Conservation (phyloP, 2,329 filamentous ascomycete genomes). For the Purpureocillium lavendulum region DNA sequence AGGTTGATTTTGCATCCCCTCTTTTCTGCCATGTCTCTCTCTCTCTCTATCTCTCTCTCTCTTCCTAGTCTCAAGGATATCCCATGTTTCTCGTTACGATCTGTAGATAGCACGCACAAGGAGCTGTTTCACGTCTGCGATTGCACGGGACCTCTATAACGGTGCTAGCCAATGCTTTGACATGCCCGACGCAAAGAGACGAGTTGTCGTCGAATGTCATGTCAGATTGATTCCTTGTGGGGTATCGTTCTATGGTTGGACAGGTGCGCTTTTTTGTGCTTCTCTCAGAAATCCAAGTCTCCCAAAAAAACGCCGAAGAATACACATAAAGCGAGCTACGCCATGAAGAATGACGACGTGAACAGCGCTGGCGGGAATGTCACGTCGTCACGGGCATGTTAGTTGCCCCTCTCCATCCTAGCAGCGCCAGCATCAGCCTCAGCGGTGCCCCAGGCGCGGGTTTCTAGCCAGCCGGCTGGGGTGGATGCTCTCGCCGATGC, state of each 20-base stretch:
- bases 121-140: background rate
- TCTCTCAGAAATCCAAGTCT: no score
- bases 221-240: background rate
- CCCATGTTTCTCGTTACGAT: constrained; percentile 6
- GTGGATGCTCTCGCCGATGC: constrained; percentile 31
- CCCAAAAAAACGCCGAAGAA: no score
- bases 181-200: no score
- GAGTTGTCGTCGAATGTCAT: no score
- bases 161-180: no score
- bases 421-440: no score
- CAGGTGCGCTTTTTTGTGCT: background rate
- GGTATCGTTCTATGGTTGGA: background rate
- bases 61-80: constrained; percentile 9
- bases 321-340: no score
- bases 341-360: no score
- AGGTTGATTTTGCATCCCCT: constrained; percentile 20
- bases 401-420: no score
- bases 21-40: constrained; percentile 8
- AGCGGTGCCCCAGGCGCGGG: constrained; percentile 5
- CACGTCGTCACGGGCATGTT: no score
- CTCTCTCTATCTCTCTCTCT: background rate
- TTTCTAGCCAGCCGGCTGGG: constrained; percentile 37
- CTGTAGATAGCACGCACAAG: constrained; percentile 6
- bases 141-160: background rate
- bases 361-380: no score